Evolutionary conservation across 306 rosid genomes (phyloP).

Genomic region (Ammopiptanthus mongolicus): DNA sequence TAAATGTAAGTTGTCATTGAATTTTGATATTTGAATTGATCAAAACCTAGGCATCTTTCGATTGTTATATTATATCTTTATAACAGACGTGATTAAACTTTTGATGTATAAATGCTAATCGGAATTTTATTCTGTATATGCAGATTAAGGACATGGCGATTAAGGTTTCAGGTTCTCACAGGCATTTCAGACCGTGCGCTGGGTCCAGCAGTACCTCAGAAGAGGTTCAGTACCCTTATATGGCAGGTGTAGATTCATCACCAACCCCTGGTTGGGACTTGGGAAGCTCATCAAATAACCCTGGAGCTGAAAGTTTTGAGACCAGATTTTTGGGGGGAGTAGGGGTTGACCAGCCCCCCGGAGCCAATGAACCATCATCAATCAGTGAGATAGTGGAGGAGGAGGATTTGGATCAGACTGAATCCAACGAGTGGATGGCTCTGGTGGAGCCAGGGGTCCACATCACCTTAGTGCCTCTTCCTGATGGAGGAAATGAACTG

Average conservation of each 20-base stretch:
- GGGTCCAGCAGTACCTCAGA: slow-evolving; percentile 49
- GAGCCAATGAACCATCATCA: slow-evolving; percentile 12
- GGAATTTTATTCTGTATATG: slow-evolving; percentile 4
- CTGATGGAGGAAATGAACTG: slow-evolving; percentile 92
- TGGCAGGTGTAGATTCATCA: slow-evolving; percentile 85
- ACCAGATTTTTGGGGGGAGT: slow-evolving; percentile 13
- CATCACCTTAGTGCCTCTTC: slow-evolving; percentile 82
- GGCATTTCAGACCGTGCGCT: slow-evolving; percentile 82
- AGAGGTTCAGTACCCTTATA: slow-evolving; percentile 80
- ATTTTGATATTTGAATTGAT: too few relatives aligned
- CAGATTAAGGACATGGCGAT: slow-evolving; percentile 94
- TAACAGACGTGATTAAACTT: not conserved
- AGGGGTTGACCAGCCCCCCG: not conserved
- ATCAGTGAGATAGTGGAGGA: slow-evolving; percentile 76
- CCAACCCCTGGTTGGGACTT: slow-evolving; percentile 98
- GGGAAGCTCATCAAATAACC: slow-evolving; percentile 42
- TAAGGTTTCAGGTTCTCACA: slow-evolving; percentile 77
- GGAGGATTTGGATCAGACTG: slow-evolving; percentile 69
- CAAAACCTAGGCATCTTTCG: too few relatives aligned
- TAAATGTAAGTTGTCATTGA: not conserved
- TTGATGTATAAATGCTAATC: not conserved
- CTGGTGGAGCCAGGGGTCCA: slow-evolving; percentile 95
- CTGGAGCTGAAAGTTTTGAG: slow-evolving; percentile 53
- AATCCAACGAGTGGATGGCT: slow-evolving; percentile 96
- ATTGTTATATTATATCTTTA: too few relatives aligned